Base-by-base conservation (phyloP, 2,329 filamentous ascomycete genomes). In the Alternaria longipes region DNA sequence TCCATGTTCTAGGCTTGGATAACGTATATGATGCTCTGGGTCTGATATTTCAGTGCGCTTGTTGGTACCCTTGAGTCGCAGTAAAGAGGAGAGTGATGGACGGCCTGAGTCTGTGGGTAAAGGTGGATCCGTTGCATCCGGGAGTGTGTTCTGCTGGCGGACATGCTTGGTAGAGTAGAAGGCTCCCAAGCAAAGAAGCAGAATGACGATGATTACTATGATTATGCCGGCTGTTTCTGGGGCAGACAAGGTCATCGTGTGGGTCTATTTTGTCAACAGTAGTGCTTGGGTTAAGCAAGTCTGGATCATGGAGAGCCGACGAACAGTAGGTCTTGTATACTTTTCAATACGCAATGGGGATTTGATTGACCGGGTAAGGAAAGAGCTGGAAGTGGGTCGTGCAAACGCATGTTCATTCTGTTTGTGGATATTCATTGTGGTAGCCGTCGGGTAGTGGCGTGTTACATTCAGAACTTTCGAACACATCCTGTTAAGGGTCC, bases 1-100 rank as follows among this genome's bases (percentile, higher is more conserved):
- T 7, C 59, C 55, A 12, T 62, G 30, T 5, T 56, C 53, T 44
- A 57, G 40, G 6, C 55, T 57, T 6, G 51, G 46, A 16, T 32
- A 20, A 16, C 41, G 38, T 22, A 24, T 22, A 40, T 49, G 24
- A 4, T 24, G 32, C 9, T 38, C 30, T 18, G 3, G 20, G 9
- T 36, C 20, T 24, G 14, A n/a, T 6, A 22, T 36, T 8, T 4
- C 8, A 16, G 30, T 14, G 24, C 41, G 26, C 34, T 46, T 41
- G 9, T 38, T 22, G 36, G 11, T 8, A 9, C 14, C 20, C 26
- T 22, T 16, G 14, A 20, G 16, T 18, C 16, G 22, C 7, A 16
- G 18, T 22, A 22, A 24, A 22, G 14, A 41, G 5, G 32, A 20
- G 3, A 4, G 20, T 5, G 36, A n/a, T 16, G 34, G 56, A 42